These are phyloP conservation scores for Nyssa sinensis DNA, from an alignment of 148 eudicot species.

Conservation along the genomic window DNA sequence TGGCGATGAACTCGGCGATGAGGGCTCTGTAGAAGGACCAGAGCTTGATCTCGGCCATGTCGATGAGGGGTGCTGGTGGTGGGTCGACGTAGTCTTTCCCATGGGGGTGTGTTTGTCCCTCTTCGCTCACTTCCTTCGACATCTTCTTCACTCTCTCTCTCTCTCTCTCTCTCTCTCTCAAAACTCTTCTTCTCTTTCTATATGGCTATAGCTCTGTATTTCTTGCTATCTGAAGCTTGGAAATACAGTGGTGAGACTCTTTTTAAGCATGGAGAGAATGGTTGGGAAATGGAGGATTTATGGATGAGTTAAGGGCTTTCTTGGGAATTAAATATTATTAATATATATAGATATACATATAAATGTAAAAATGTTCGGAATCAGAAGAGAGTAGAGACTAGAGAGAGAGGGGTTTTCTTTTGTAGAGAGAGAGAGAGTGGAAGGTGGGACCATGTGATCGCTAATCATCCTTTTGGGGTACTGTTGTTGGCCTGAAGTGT, in stretches of 20 bases:
- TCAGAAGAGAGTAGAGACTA: neutral
- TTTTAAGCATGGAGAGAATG: neutral
- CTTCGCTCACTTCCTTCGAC: constrained; percentile 32
- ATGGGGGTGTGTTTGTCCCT: constrained; percentile 17
- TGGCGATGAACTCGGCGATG: constrained; percentile 36
- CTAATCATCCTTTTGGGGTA: neutral
- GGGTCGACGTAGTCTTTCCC: constrained; percentile 33
- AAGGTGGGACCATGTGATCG: constrained; percentile 21
- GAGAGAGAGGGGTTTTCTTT: neutral
- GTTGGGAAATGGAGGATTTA: neutral
- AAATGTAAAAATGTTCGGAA: neutral
- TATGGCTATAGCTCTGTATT: too few relatives aligned
- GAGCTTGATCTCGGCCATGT: constrained; percentile 22
- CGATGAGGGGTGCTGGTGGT: constrained; percentile 28
- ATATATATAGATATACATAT: neutral
- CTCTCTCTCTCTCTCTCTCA: constrained; percentile 3
- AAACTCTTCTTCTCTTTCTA: neutral
- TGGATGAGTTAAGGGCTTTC: constrained; percentile 1
- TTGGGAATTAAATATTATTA: neutral
- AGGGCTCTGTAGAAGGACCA: constrained; percentile 39
- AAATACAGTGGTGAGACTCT: neutral
- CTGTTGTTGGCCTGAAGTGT: neutral
- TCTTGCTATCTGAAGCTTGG: neutral
- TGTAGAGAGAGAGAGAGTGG: neutral
- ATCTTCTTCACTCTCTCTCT: constrained; percentile 10